Base-by-base conservation (phyloP, 2,329 filamentous ascomycete genomes). In the Alternaria ethzedia region DNA sequence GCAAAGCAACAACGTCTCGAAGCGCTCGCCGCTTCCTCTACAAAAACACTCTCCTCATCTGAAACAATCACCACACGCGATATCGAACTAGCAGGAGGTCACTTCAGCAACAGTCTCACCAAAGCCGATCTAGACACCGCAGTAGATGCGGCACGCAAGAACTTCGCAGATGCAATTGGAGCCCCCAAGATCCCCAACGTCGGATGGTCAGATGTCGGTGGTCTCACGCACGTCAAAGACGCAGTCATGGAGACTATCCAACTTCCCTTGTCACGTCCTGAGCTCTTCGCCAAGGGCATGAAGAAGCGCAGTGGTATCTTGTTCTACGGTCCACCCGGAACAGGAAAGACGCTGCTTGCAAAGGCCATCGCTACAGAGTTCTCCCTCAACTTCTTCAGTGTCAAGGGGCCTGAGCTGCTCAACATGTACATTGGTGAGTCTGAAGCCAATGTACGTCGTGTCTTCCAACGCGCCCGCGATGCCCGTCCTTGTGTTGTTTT, bases 121-220 rank as follows among this genome's bases (percentile, higher is more conserved):
- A 92, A 92, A 70, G 84, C 86, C 3, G 96, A 99, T 79, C 95
- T 98, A 69, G 94, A 97, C 58, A 83, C 90, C n/a, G 96, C 96
- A 0, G 95, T 99, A 4, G 95, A 98, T 63, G 93, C 94, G 6
- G 96, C 96, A 1, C 90, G 96, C 58, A 97, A 97, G 86, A 98
- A 97, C 81, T 99, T 99, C 78, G 95, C 96, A 6, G 96, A 98
- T 79, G 91, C 95, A 0, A 99, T 99, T 68, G 96, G 96, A 23
- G 96, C 96, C 6, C 96, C 96, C 3, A 98, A 98, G 86, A 98
- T 98, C 66, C 96, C 95, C 7, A 97, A 97, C 67, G 96, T 99
- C 7, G 91, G 91, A 21, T 99, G 95, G 95, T 91, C 95, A 70
- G 95, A 99, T 78, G 95, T 99, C 20, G 95, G 95, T 79, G 95